A percentile compares a stretch with the other conserved stretches of the same genome.
Evolutionary conservation across 2,329 filamentous ascomycete species (phyloP).

Genomic region (Aspergillus sp.): DNA sequence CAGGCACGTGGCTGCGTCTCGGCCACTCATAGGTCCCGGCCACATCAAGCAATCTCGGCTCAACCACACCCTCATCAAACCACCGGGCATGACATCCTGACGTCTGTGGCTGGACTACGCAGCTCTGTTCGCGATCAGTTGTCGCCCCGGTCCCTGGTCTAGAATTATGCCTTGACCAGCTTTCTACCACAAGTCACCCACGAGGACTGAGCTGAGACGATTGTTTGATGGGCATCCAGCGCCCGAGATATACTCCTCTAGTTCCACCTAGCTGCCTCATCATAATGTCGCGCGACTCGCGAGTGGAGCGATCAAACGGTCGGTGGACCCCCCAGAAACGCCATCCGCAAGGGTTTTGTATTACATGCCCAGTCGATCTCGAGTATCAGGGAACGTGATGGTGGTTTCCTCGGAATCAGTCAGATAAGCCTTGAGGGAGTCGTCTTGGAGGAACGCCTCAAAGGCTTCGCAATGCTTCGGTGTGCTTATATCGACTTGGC

Average conservation of each 20-base stretch:
- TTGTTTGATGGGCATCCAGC: not conserved
- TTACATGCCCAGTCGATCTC: conserved; percentile 4
- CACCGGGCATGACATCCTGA: not conserved
- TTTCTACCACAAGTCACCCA: not conserved
- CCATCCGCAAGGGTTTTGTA: not conserved
- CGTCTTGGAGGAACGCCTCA: not conserved
- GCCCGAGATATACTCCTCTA: not conserved
- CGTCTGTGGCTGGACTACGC: not conserved
- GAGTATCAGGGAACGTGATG: conserved; percentile 2
- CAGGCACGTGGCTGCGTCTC: not conserved
- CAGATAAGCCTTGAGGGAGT: not conserved
- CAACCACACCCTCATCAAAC: not conserved
- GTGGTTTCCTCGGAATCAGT: not conserved
- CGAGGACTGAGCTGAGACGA: not conserved
- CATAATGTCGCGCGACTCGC: not conserved
- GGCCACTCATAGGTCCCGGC: not conserved
- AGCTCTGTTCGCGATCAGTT: not conserved
- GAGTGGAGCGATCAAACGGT: not conserved
- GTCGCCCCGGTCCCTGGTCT: not conserved
- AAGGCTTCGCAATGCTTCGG: conserved; percentile 9
- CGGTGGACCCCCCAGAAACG: not conserved
- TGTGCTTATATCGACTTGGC: conserved; percentile 8
- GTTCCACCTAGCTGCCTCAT: not conserved
- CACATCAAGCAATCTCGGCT: not conserved
- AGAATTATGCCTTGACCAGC: not conserved